phyloP scores from a whole-genome alignment of 306 rosid genomes.

The Cicer chorassanicum region DNA sequence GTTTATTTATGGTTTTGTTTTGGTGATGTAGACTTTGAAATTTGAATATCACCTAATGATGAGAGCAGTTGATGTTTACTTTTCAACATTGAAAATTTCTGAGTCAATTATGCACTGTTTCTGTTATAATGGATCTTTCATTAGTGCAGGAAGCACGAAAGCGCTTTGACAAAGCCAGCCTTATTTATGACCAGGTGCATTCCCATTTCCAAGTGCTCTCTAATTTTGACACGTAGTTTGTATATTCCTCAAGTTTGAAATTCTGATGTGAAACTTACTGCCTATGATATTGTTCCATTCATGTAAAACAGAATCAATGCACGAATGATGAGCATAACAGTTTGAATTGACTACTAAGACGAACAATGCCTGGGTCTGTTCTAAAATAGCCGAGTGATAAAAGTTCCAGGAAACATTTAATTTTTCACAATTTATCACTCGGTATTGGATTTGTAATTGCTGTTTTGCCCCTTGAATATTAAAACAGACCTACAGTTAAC shows the following conservation, averaged over 20 bases:
- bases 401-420: constrained; percentile 10
- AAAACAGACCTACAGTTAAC: background rate
- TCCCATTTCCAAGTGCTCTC: constrained; percentile 31
- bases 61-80: constrained; percentile 34
- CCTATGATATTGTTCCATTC: constrained; percentile 30
- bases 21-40: constrained; percentile 35
- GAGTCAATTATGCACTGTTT: constrained; percentile 36
- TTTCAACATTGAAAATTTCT: constrained; percentile 12
- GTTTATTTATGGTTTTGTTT: constrained; percentile 12
- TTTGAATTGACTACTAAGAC: constrained; percentile 26
- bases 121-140: constrained; percentile 52
- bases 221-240: constrained; percentile 20
- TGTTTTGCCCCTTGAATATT: background rate
- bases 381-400: background rate
- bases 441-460: constrained; percentile 30
- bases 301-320: constrained; percentile 30
- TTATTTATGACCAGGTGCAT: constrained; percentile 93
- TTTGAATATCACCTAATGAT: constrained; percentile 25
- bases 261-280: constrained; percentile 6
- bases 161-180: constrained; percentile 97
- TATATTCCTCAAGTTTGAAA: constrained; percentile 31
- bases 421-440: background rate
- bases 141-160: constrained; percentile 97
- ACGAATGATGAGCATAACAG: constrained; percentile 22
- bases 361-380: constrained; percentile 19